Evolutionary conservation across 176 grass and related monocot genomes (phyloP).

Genomic region (Typha latifolia): DNA sequence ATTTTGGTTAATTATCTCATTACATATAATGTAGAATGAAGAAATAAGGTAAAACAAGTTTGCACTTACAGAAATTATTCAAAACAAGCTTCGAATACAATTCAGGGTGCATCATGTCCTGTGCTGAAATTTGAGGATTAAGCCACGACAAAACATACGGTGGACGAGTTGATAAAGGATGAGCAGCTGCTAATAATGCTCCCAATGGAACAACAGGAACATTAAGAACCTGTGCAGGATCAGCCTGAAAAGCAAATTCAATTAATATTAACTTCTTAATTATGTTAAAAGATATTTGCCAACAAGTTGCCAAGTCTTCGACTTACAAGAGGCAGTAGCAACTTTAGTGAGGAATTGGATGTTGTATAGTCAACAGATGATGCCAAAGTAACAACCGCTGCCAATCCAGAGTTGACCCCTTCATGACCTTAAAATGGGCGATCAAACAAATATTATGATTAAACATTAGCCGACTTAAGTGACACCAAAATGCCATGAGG

Average conservation of each 20-base stretch:
- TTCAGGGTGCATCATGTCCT: slow-evolving; percentile 97
- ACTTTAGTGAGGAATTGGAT: slow-evolving; percentile 88
- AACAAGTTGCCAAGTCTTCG: neutral
- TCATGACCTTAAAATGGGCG: slow-evolving; percentile 41
- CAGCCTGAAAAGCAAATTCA: slow-evolving; percentile 46
- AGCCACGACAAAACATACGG: slow-evolving; percentile 70
- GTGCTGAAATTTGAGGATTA: slow-evolving; percentile 72
- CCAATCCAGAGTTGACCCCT: slow-evolving; percentile 46
- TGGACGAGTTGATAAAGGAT: slow-evolving; percentile 70
- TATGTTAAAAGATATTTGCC: slow-evolving; percentile 13
- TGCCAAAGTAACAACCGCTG: slow-evolving; percentile 73
- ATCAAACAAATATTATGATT: slow-evolving; percentile 1
- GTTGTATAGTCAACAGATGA: slow-evolving; percentile 95
- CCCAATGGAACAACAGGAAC: slow-evolving; percentile 82
- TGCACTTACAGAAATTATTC: slow-evolving; percentile 87
- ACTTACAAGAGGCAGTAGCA: slow-evolving; percentile 82
- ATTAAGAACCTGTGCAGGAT: slow-evolving; percentile 66
- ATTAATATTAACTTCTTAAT: slow-evolving; percentile 19
- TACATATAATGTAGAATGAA: neutral
- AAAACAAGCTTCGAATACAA: slow-evolving; percentile 79
- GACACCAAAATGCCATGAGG: neutral
- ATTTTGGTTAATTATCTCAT: neutral
- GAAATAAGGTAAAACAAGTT: slow-evolving; percentile 10
- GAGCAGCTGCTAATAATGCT: slow-evolving; percentile 56
- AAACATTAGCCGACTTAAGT: slow-evolving; percentile 12